Conservation (phyloP, 768 basidiomycete genomes). For the Omphalotus guepiniiformis region DNA sequence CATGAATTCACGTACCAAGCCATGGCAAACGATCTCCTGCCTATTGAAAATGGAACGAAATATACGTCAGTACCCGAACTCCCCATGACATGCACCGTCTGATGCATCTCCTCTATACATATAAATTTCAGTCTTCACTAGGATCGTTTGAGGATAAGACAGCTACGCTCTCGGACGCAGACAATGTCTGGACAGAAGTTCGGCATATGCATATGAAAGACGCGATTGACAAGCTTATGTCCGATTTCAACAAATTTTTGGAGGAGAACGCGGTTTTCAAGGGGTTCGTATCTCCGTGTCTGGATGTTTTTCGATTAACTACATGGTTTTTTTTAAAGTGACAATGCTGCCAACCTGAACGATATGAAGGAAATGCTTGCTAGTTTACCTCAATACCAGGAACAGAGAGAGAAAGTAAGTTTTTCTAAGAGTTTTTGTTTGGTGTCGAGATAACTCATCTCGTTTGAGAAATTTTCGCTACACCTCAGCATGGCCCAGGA, state of each 20-base stretch:
- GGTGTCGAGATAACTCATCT: background rate
- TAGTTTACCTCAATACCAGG: slow-evolving; percentile 89
- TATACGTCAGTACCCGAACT: slow-evolving; percentile 63
- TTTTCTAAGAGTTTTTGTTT: background rate
- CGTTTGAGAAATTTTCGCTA: slow-evolving; percentile 76
- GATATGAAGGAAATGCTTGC: slow-evolving; percentile 99
- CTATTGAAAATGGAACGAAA: slow-evolving; percentile 78
- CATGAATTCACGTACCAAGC: slow-evolving; percentile 99
- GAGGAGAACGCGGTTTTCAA: slow-evolving; percentile 94
- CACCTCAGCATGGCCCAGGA: slow-evolving; percentile 98
- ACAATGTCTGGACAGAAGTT: slow-evolving; percentile 87
- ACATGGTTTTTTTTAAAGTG: slow-evolving; percentile 31
- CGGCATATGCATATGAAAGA: slow-evolving; percentile 99
- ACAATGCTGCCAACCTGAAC: slow-evolving; percentile 79
- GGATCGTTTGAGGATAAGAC: slow-evolving; percentile 88
- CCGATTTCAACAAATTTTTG: slow-evolving; percentile 92
- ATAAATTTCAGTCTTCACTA: slow-evolving; percentile 87
- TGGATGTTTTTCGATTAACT: slow-evolving; percentile 5
- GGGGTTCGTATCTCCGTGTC: slow-evolving; percentile 56
- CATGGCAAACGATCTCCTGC: slow-evolving; percentile 93
- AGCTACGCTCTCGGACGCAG: slow-evolving; percentile 79
- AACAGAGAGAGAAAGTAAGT: slow-evolving; percentile 86
- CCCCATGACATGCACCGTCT: background rate
- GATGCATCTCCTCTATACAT: slow-evolving; percentile 24
- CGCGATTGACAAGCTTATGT: slow-evolving; percentile 95